Evolutionary conservation across 805 yeast species (phyloP).

Genomic region (Saccharomycopsis malanga): DNA sequence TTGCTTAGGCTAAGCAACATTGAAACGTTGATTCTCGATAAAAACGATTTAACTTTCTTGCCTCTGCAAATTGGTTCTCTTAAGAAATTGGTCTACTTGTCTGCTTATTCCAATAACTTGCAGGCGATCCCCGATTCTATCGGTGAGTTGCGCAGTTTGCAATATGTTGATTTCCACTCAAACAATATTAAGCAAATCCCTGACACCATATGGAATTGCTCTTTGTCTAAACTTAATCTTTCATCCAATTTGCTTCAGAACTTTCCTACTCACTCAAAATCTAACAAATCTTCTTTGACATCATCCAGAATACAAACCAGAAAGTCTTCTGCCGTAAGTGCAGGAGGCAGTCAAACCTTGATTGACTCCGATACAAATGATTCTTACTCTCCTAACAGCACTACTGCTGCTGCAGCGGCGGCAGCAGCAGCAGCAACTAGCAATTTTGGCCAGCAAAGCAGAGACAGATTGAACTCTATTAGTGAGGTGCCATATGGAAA

Average conservation of each 20-base stretch:
- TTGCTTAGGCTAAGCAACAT: constrained; percentile 55
- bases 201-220: constrained; percentile 52
- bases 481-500: constrained; percentile 25
- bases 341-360: background rate
- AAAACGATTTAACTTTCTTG: constrained; percentile 70
- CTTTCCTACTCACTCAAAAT: constrained; percentile 21
- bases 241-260: constrained; percentile 56
- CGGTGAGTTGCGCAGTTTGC: constrained; percentile 42
- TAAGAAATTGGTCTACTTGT: constrained; percentile 53
- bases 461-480: constrained; percentile 17
- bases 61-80: constrained; percentile 64
- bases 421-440: background rate
- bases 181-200: constrained; percentile 55
- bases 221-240: constrained; percentile 94
- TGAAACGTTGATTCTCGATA: constrained; percentile 69
- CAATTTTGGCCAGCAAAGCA: background rate
- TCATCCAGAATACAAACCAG: constrained; percentile 7
- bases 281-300: constrained; percentile 15
- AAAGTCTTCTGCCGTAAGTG: constrained; percentile 7
- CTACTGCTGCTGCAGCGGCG: background rate
- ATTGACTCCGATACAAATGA: background rate
- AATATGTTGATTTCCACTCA: constrained; percentile 59
- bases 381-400: background rate
- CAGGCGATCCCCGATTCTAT: constrained; percentile 63
- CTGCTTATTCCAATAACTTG: constrained; percentile 68